phyloP scores from a whole-genome alignment of 768 basidiomycete species.

The Russula earlei region DNA sequence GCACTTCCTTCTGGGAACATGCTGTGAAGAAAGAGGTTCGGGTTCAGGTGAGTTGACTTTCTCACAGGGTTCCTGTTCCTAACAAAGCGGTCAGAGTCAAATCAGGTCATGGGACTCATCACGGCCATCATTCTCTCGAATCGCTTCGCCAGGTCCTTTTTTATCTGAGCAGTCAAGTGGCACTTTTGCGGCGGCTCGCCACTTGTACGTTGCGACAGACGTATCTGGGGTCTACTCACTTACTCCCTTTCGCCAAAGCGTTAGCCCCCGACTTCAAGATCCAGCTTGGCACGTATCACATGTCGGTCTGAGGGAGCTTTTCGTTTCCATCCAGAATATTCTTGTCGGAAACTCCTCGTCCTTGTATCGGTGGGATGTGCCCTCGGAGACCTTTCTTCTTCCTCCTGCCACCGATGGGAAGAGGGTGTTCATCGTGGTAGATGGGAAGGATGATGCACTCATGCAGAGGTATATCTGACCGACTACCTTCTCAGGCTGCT shows the following conservation, averaged over 20 bases:
- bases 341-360: constrained; percentile 61
- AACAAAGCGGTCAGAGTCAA: constrained; percentile 30
- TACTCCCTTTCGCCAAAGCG: constrained; percentile 29
- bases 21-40: background rate
- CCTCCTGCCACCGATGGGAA: constrained; percentile 29
- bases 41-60: constrained; percentile 4
- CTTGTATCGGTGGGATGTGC: constrained; percentile 53
- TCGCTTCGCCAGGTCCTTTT: constrained; percentile 40
- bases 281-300: constrained; percentile 33
- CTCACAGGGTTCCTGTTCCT: background rate
- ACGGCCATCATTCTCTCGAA: constrained; percentile 27
- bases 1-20: constrained; percentile 5
- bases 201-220: constrained; percentile 38
- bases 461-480: constrained; percentile 40
- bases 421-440: constrained; percentile 35
- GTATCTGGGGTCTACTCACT: background rate
- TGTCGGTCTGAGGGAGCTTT: constrained; percentile 39
- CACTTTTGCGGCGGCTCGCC: constrained; percentile 46
- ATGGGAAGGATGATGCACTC: constrained; percentile 47
- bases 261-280: constrained; percentile 38
- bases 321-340: constrained; percentile 44
- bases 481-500: background rate
- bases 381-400: constrained; percentile 48
- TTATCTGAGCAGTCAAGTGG: constrained; percentile 56
- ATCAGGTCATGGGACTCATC: constrained; percentile 58